Conservation (phyloP, 257 asterid genomes). For the Solanum phureja region DNA sequence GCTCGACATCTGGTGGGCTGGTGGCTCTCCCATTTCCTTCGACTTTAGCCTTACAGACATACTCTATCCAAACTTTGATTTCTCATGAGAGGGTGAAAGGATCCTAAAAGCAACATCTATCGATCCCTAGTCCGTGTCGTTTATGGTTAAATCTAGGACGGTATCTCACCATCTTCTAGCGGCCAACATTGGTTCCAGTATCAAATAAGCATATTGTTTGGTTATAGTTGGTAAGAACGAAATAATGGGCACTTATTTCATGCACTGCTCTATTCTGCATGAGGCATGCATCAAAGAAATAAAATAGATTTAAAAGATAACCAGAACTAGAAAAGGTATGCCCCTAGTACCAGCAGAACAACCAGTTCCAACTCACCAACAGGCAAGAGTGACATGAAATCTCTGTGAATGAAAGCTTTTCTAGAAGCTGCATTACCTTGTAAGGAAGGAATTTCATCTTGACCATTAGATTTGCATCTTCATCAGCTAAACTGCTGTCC, state of each 20-base stretch:
- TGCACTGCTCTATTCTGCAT: neutral
- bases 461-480: slow-evolving; percentile 97
- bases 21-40: neutral
- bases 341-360: no score
- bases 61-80: neutral
- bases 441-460: slow-evolving; percentile 92
- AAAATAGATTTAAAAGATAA: neutral
- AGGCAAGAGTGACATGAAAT: neutral
- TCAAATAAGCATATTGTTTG: neutral
- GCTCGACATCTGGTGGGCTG: neutral
- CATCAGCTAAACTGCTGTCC: slow-evolving; percentile 65
- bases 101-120: neutral
- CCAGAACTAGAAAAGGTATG: neutral
- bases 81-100: neutral
- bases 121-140: neutral
- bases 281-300: neutral
- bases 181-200: neutral
- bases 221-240: neutral
- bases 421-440: slow-evolving; percentile 37
- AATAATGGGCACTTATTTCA: neutral
- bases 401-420: neutral
- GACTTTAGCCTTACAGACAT: neutral
- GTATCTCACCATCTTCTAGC: neutral
- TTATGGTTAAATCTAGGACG: neutral
- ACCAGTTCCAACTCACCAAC: no score